Evolutionary conservation across 1,284 basidiomycete species (phyloP).

Genomic region (Rhodotorula sp.): DNA sequence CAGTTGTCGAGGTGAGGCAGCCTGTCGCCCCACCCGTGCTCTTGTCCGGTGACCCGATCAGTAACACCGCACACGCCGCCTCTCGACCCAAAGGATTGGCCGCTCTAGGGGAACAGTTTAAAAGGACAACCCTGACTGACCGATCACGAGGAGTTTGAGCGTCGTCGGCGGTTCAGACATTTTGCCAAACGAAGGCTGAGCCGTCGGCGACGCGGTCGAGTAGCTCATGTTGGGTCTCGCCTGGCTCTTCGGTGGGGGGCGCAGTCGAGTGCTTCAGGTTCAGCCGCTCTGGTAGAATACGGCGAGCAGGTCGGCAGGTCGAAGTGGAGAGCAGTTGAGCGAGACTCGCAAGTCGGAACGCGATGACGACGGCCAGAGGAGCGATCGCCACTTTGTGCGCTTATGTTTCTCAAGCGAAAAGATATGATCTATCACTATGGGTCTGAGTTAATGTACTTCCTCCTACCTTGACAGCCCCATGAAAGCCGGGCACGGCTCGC

Average conservation of each 20-base stretch:
- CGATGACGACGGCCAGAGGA: neutral
- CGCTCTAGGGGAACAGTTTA: too few species aligned
- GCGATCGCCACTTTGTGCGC: neutral
- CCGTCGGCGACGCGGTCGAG: slow-evolving; percentile 11
- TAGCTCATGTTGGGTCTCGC: slow-evolving; percentile 1
- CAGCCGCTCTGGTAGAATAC: neutral
- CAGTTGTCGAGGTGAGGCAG: too few species aligned
- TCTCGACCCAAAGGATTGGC: neutral
- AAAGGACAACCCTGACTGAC: slow-evolving; percentile 6
- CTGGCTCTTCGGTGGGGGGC: neutral
- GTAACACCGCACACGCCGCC: neutral
- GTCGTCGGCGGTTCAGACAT: slow-evolving; percentile 36
- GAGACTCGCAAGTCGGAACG: neutral
- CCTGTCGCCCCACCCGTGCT: too few species aligned
- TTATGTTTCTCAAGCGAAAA: too few species aligned
- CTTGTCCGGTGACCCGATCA: too few species aligned
- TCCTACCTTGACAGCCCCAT: too few species aligned
- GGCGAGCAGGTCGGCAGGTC: neutral
- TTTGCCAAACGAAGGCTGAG: slow-evolving; percentile 20
- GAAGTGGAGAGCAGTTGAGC: neutral
- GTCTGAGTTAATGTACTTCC: too few species aligned
- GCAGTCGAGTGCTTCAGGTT: neutral
- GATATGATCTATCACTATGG: too few species aligned
- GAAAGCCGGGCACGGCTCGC: too few species aligned
- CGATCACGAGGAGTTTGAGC: slow-evolving; percentile 40